phyloP scores from a whole-genome alignment of 2,329 filamentous ascomycete genomes.

The Diaporthe batatas region DNA sequence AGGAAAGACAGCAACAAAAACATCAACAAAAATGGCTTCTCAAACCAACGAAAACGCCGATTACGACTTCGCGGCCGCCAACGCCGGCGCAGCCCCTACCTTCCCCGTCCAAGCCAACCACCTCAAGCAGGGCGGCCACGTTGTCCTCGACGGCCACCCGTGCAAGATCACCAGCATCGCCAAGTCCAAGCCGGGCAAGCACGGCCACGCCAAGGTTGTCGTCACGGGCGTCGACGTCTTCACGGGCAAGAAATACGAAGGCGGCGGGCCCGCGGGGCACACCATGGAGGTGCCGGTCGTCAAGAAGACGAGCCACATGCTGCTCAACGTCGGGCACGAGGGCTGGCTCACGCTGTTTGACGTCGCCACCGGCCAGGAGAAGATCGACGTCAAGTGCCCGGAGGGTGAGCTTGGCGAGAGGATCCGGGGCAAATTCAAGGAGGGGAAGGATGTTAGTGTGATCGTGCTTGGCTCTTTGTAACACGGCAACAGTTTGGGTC shows the following conservation, averaged over 20 bases:
- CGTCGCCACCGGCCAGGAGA: neutral
- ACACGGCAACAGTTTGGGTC: neutral
- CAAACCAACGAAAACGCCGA: conserved; percentile 21
- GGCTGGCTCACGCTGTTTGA: conserved; percentile 14
- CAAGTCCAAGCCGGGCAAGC: conserved; percentile 19
- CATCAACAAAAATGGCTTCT: neutral
- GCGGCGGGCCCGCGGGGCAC: neutral
- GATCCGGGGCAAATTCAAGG: conserved; percentile 2
- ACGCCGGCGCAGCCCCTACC: conserved; percentile 8
- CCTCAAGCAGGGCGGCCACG: conserved; percentile 12
- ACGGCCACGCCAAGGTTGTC: conserved; percentile 24
- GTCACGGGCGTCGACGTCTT: conserved; percentile 9
- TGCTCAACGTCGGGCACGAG: conserved; percentile 2
- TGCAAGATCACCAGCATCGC: conserved; percentile 24
- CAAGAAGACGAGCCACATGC: neutral
- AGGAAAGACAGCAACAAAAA: no score
- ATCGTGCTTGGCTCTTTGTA: neutral
- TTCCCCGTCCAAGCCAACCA: conserved; percentile 20
- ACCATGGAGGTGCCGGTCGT: conserved; percentile 13
- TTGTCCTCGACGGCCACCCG: conserved; percentile 9
- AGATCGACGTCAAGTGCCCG: neutral
- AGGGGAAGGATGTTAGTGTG: neutral
- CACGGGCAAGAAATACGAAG: conserved; percentile 14
- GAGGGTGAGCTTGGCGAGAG: neutral
- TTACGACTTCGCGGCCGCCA: conserved; percentile 1